phyloP scores from a whole-genome alignment of 805 yeast genomes.

The Saccharomycopsis olivae region DNA sequence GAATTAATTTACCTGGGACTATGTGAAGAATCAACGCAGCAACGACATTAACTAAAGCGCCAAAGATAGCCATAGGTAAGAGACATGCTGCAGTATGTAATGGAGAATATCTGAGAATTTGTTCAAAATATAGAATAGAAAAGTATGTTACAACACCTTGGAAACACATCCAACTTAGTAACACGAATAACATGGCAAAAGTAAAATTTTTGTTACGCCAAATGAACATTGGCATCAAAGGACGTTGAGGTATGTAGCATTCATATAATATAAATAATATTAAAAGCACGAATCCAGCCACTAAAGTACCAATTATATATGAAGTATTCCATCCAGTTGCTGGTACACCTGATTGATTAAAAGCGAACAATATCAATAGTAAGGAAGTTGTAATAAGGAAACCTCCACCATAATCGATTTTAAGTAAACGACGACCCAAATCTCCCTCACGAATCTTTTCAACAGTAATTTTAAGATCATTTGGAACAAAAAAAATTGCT shows the following conservation, averaged over 20 bases:
- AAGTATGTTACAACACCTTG: conserved; percentile 31
- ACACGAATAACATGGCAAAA: conserved; percentile 28
- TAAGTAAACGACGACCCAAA: conserved; percentile 19
- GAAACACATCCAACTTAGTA: conserved; percentile 34
- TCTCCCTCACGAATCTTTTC: conserved; percentile 5
- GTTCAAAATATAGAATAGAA: conserved; percentile 34
- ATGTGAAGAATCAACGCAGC: conserved; percentile 37
- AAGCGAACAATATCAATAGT: conserved; percentile 32
- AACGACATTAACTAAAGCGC: conserved; percentile 32
- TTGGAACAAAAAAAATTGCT: conserved; percentile 27
- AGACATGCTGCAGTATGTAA: conserved; percentile 35
- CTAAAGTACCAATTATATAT: conserved; percentile 33
- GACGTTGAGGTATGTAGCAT: conserved; percentile 28
- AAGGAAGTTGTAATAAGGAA: conserved; percentile 30
- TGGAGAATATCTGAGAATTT: conserved; percentile 28
- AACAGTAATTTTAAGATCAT: conserved; percentile 1
- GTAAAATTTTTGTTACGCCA: conserved; percentile 32
- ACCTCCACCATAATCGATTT: conserved; percentile 35
- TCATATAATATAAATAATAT: conserved; percentile 29
- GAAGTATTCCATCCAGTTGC: conserved; percentile 35
- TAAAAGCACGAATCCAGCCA: conserved; percentile 30
- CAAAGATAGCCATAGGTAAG: conserved; percentile 33
- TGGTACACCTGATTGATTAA: conserved; percentile 34
- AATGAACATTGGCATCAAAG: conserved; percentile 38
- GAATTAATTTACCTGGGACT: conserved; percentile 31